These are phyloP conservation scores for Crotalaria pallida DNA, from an alignment of 306 rosid species.

Conservation along the genomic window DNA sequence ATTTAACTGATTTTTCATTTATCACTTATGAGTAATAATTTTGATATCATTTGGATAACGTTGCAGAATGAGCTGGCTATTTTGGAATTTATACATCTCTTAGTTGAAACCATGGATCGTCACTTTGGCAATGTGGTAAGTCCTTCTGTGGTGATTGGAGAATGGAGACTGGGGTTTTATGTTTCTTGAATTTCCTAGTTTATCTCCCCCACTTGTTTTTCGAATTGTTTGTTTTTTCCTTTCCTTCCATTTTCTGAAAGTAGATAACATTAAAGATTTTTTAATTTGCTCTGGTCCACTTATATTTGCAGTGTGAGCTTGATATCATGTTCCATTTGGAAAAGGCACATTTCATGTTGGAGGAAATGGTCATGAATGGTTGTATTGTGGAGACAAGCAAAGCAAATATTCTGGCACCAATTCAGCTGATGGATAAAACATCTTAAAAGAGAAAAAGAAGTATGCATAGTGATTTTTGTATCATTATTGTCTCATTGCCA, in stretches of 20 bases:
- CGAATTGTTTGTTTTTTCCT: not conserved
- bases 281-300: not conserved
- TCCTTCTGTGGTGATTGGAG: not conserved
- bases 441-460: constrained; percentile 29
- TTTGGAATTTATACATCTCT: constrained; percentile 87
- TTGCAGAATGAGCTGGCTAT: constrained; percentile 92
- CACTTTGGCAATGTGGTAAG: constrained; percentile 95
- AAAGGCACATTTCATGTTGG: constrained; percentile 96
- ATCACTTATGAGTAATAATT: not conserved
- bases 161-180: not conserved
- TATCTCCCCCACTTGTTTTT: not conserved
- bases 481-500: constrained; percentile 5
- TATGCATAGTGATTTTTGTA: constrained; percentile 9
- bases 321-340: constrained; percentile 98
- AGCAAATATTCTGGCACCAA: constrained; percentile 75
- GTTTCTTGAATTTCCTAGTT: not conserved
- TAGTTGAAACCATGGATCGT: constrained; percentile 97
- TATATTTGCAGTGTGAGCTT: constrained; percentile 78
- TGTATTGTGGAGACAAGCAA: constrained; percentile 85
- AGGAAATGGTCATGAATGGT: constrained; percentile 98
- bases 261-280: not conserved
- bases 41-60: not conserved
- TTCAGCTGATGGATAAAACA: constrained; percentile 86
- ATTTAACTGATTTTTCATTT: not conserved
- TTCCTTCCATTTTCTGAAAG: not conserved